Percentiles rank a stretch among this genome's conserved stretches.
Evolutionary conservation across 257 asterid genomes (phyloP).

Genomic region (Parsonsia alboflavescens): DNA sequence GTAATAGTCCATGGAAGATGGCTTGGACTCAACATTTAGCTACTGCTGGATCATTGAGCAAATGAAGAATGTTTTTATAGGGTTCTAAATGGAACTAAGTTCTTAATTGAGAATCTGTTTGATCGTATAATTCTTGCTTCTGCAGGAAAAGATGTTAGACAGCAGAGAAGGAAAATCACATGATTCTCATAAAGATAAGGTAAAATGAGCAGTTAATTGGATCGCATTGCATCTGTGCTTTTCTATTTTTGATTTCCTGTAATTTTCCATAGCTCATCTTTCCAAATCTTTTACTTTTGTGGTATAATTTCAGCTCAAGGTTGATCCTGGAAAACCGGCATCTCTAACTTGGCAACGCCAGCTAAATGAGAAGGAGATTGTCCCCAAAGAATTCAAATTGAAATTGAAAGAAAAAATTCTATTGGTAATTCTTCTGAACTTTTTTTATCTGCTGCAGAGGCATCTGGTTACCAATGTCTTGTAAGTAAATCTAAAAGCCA

Average conservation of each 20-base stretch:
- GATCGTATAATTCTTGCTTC: neutral
- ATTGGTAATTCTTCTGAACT: conserved; percentile 49
- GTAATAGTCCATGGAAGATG: too few species aligned
- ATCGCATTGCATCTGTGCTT: neutral
- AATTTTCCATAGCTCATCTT: neutral
- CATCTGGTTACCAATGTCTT: neutral
- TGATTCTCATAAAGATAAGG: conserved; percentile 35
- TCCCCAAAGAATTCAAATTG: conserved; percentile 34
- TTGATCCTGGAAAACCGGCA: conserved; percentile 3
- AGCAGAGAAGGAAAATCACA: conserved; percentile 43
- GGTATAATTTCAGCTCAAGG: neutral
- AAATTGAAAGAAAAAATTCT: conserved; percentile 51
- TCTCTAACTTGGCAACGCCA: conserved; percentile 8
- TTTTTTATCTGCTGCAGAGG: neutral
- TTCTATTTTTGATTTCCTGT: neutral
- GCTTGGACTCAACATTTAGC: neutral
- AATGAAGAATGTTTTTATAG: too few species aligned
- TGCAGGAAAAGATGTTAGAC: conserved; percentile 51
- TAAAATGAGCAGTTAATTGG: conserved; percentile 16
- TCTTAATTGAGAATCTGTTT: neutral
- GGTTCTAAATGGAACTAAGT: neutral
- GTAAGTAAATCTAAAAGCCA: neutral
- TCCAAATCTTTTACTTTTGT: neutral
- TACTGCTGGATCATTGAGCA: neutral
- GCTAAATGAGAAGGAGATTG: neutral